These are phyloP conservation scores for Pelargonium citronellum DNA, from an alignment of 441 rosid species.

Conservation along the genomic window DNA sequence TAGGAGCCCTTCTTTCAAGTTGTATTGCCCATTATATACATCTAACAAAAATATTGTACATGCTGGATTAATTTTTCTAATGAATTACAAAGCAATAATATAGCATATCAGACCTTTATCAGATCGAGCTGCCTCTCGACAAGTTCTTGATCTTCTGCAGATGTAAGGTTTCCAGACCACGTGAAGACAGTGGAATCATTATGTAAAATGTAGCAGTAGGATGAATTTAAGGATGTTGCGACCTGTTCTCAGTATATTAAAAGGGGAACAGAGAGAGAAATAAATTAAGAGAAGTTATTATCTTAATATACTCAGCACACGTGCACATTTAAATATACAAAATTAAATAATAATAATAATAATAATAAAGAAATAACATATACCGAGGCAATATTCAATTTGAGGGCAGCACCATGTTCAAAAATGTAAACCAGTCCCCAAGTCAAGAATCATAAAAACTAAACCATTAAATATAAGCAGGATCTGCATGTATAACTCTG, in stretches of 20 bases:
- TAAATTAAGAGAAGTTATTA: conserved; percentile 10
- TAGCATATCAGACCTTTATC: conserved; percentile 56
- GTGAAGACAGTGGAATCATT: conserved; percentile 65
- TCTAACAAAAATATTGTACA: conserved; percentile 7
- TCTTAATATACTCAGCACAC: not conserved
- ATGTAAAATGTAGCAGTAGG: conserved; percentile 88
- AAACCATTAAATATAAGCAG: not conserved
- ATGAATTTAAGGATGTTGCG: conserved; percentile 78
- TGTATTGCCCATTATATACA: not conserved
- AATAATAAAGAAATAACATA: not conserved
- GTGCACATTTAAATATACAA: not conserved
- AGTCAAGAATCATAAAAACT: not conserved
- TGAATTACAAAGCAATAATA: conserved; percentile 11
- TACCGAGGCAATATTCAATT: not conserved
- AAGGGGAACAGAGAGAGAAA: conserved; percentile 9
- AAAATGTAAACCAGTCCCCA: not conserved
- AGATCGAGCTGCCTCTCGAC: conserved; percentile 86
- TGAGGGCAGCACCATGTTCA: not conserved
- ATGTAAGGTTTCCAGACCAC: conserved; percentile 88
- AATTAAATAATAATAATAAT: not conserved
- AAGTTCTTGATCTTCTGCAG: conserved; percentile 71
- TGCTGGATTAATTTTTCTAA: conserved; percentile 8
- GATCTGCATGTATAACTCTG: not conserved
- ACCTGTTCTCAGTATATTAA: conserved; percentile 37
- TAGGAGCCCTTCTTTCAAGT: conserved; percentile 6